phyloP scores from a whole-genome alignment of 225 moss, liverwort and hornwort genomes.

The Sphagnum tenellum region DNA sequence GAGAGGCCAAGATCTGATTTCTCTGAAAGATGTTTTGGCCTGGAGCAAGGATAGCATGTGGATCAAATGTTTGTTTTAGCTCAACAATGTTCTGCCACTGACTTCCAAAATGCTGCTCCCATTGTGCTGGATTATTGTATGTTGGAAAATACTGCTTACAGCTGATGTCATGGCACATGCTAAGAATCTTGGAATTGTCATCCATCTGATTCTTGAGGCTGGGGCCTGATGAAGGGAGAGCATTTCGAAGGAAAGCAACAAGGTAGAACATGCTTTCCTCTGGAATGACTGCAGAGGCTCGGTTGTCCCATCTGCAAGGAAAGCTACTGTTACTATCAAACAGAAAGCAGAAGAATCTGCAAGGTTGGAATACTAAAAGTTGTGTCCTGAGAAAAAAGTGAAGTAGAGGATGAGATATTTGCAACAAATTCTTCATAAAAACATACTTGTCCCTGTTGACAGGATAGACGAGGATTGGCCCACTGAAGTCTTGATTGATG shows the following conservation, averaged over 20 bases:
- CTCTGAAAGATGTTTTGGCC: conserved; percentile 43
- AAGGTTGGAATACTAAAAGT: background rate
- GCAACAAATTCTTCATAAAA: background rate
- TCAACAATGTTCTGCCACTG: conserved; percentile 30
- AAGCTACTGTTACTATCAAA: background rate
- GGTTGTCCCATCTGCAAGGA: conserved; percentile 39
- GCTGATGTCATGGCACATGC: conserved; percentile 18
- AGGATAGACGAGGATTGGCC: conserved; percentile 28
- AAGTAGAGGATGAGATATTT: background rate
- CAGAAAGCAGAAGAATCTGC: background rate
- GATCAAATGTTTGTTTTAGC: conserved; percentile 39
- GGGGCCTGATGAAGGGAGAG: conserved; percentile 13
- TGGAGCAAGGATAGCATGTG: conserved; percentile 37
- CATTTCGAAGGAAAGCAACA: conserved; percentile 33
- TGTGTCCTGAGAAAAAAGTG: background rate
- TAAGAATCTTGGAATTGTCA: conserved; percentile 12
- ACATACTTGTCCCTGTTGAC: conserved; percentile 33
- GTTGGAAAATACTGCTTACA: conserved; percentile 50
- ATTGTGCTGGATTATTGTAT: conserved; percentile 16
- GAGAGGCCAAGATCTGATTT: conserved; percentile 6
- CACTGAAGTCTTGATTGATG: conserved; percentile 11
- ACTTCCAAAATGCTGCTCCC: conserved; percentile 43
- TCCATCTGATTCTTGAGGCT: conserved; percentile 14
- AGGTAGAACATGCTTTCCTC: conserved; percentile 53
- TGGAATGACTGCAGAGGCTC: conserved; percentile 27